Base-by-base conservation (phyloP, 2,329 filamentous ascomycete genomes). In the Cryphonectria nitschkei region DNA sequence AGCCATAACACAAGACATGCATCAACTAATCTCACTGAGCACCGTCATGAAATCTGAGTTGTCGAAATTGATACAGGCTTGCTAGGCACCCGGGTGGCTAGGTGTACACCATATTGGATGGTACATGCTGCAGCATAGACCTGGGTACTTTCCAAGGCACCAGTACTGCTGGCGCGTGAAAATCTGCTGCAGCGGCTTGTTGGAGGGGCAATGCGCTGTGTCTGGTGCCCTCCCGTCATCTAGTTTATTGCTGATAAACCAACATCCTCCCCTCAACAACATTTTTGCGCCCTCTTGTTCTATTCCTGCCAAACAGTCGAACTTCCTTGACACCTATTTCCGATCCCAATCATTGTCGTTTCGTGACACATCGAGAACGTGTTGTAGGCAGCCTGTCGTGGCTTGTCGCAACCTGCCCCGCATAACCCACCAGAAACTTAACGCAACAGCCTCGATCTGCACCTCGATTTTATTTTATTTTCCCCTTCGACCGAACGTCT, bases 351-450 rank as follows among this genome's bases (percentile, higher is more conserved):
- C 29, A 32, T 41, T n/a, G 5, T 9, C 26, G 43, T 32, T 34
- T 34, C 3, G 62, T 65, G 41, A 65, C n/a, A 50, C 26, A 65
- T 65, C 9, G 14, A 37, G 16, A 41, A 37, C 4, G 26, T 26
- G 9, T 34, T 22, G 16, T 22, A 65, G 62, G 39, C 62, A 50
- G 14, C 62, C 62, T 32, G 41, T 34, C 43, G 32, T 43, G 29
- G 22, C 41, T 43, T 41, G 46, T 50, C 22, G 7, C 65, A 29
- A 22, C 41, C 13, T 70, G 65, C 68, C 70, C 70, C 70, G 68
- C 70, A 61, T 66, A 72, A 63, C 52, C 68, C 62, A 68, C 60
- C 68, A 46, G 39, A 70, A 68, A 65, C 65, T 68, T 54, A 41
- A 50, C 52, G 61, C 16, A 37, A 39, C n/a, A 37, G 62, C 39